A percentile compares a stretch with the other conserved stretches of the same genome.
Conservation (phyloP, 108 stramenopile genomes). For the Schizochytrium sp. region DNA sequence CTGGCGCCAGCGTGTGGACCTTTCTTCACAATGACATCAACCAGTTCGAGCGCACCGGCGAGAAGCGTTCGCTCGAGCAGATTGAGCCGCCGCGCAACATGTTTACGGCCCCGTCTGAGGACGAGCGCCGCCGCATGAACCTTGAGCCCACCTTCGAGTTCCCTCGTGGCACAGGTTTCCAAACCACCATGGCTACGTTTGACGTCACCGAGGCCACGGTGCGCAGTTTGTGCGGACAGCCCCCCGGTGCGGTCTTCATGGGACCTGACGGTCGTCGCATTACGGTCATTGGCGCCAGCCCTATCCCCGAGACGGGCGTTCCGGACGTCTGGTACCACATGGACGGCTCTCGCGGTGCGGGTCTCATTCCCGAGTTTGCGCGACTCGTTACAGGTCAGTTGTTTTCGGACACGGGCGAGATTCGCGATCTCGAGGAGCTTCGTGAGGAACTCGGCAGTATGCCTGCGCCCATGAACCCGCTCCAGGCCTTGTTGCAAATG, state of each 20-base stretch:
- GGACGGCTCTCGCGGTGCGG: conserved; percentile 5
- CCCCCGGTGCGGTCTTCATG: background rate
- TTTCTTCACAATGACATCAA: background rate
- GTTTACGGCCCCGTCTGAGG: background rate
- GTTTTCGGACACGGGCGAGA: background rate
- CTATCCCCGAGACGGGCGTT: background rate
- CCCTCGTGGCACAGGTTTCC: background rate
- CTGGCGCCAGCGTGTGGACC: background rate
- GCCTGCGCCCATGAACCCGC: background rate
- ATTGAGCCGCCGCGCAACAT: background rate
- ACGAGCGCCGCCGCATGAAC: background rate
- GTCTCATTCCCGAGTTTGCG: background rate
- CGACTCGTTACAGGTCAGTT: background rate
- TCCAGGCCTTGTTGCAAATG: background rate
- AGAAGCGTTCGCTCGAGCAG: background rate
- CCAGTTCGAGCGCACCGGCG: background rate
- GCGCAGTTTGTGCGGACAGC: background rate
- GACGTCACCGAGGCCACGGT: background rate
- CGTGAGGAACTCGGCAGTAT: background rate
- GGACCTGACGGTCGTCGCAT: background rate
- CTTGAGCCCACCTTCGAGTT: background rate
- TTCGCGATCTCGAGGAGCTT: background rate
- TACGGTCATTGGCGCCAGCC: background rate
- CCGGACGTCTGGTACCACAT: background rate
- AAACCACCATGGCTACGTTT: background rate